phyloP scores from a whole-genome alignment of 768 basidiomycete genomes.

The Mycena maculata region DNA sequence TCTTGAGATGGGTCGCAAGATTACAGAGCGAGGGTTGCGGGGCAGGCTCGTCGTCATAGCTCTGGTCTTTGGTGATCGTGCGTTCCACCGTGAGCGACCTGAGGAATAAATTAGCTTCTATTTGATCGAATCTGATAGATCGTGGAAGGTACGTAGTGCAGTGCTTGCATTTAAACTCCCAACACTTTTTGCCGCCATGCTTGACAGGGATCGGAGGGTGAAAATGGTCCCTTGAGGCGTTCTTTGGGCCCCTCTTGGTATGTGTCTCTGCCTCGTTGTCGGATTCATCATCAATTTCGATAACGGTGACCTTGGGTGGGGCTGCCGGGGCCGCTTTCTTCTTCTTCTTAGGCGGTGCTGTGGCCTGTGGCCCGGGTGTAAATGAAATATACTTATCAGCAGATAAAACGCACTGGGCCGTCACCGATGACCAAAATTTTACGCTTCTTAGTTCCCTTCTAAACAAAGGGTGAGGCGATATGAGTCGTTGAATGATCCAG shows the following conservation, averaged over 20 bases:
- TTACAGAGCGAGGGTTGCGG: conserved; percentile 40
- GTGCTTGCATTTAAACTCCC: conserved; percentile 9
- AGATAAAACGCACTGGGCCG: neutral
- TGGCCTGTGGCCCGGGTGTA: neutral
- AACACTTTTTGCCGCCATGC: neutral
- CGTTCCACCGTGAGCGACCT: conserved; percentile 8
- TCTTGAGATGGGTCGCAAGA: conserved; percentile 40
- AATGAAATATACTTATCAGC: neutral
- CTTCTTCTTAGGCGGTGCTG: neutral
- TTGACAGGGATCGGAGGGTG: neutral
- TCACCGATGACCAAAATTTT: neutral
- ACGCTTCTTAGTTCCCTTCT: neutral
- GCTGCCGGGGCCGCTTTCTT: neutral
- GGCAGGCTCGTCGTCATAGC: conserved; percentile 38
- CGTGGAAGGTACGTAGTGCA: neutral
- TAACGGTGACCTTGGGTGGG: neutral
- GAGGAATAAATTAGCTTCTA: neutral
- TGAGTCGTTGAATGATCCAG: neutral
- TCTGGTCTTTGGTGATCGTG: conserved; percentile 7
- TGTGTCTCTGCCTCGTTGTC: neutral
- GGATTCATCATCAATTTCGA: neutral
- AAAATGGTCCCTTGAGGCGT: neutral
- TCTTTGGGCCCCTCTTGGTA: conserved; percentile 1
- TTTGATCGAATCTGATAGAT: neutral
- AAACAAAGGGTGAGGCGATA: neutral